Evolutionary conservation across 305 asterid species (phyloP).

Genomic region (Stenogyne calaminthoides): DNA sequence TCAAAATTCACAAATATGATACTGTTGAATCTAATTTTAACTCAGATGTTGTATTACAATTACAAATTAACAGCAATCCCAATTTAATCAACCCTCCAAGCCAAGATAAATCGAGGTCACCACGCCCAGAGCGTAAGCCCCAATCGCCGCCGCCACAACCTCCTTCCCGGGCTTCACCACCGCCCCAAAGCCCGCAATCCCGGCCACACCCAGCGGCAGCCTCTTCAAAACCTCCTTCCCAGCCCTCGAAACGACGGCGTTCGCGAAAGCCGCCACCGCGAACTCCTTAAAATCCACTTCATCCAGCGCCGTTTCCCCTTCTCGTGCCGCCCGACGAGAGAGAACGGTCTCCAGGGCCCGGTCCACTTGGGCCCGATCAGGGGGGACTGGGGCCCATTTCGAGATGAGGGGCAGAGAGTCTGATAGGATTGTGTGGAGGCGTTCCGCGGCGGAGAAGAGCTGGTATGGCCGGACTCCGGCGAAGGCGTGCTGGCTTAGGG

Average conservation of each 20-base stretch:
- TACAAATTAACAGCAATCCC: background rate
- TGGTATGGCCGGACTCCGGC: constrained; percentile 75
- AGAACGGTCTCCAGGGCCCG: constrained; percentile 44
- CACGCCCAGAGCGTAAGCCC: constrained; percentile 75
- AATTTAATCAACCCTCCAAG: constrained; percentile 32
- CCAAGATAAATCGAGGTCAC: constrained; percentile 52
- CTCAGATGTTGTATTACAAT: background rate
- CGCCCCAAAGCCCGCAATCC: constrained; percentile 66
- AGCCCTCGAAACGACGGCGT: constrained; percentile 53
- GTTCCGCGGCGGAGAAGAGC: constrained; percentile 66
- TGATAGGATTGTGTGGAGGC: constrained; percentile 56
- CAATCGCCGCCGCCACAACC: constrained; percentile 64
- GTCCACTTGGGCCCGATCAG: constrained; percentile 59
- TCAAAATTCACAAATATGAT: background rate
- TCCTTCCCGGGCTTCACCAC: constrained; percentile 55
- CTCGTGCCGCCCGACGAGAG: constrained; percentile 36
- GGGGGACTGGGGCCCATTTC: constrained; percentile 67
- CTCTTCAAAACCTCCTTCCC: constrained; percentile 48
- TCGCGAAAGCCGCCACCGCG: constrained; percentile 50
- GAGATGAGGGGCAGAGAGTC: constrained; percentile 50
- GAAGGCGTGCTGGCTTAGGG: constrained; percentile 71
- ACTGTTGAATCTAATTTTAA: background rate
- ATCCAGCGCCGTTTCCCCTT: constrained; percentile 42
- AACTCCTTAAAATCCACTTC: constrained; percentile 55
- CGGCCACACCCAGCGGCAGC: constrained; percentile 63